phyloP scores from a whole-genome alignment of 2,329 filamentous ascomycete genomes.

The Fusarium incarnatum region DNA sequence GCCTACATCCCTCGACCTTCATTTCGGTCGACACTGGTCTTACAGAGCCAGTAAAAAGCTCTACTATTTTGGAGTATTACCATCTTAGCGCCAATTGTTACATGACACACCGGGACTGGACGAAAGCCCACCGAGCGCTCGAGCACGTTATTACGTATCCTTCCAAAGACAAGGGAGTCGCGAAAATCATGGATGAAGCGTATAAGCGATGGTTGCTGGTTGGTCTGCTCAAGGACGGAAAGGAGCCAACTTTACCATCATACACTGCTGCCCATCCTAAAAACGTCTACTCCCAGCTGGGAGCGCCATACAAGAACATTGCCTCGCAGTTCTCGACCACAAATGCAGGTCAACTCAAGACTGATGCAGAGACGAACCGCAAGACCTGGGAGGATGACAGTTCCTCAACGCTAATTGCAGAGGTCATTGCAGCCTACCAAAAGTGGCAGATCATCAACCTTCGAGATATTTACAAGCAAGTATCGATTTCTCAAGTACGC shows the following conservation, averaged over 20 bases:
- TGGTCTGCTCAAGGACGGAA: conserved; percentile 77
- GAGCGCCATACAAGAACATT: conserved; percentile 77
- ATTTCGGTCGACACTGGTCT: conserved; percentile 70
- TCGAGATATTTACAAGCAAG: conserved; percentile 74
- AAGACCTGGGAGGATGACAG: conserved; percentile 76
- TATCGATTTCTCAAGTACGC: conserved; percentile 66
- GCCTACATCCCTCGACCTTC: conserved; percentile 63
- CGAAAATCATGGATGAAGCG: conserved; percentile 85
- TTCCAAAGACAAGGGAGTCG: conserved; percentile 69
- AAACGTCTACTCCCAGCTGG: conserved; percentile 68
- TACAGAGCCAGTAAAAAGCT: conserved; percentile 63
- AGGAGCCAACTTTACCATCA: conserved; percentile 64
- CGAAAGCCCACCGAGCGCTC: conserved; percentile 70
- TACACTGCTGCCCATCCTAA: conserved; percentile 65
- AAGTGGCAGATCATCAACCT: conserved; percentile 81
- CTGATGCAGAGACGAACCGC: conserved; percentile 69
- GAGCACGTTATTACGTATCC: conserved; percentile 76
- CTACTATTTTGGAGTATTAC: conserved; percentile 74
- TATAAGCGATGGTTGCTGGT: conserved; percentile 93
- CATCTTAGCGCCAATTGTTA: conserved; percentile 73
- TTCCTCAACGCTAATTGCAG: conserved; percentile 76
- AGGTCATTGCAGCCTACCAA: conserved; percentile 77
- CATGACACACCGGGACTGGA: conserved; percentile 71
- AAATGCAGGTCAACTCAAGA: conserved; percentile 67
- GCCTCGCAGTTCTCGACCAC: conserved; percentile 73